A percentile compares a stretch with the other conserved stretches of the same genome.
These are phyloP conservation scores for Coprinellus aureogranulatus DNA, from an alignment of 768 basidiomycete genomes.

Conservation along the genomic window DNA sequence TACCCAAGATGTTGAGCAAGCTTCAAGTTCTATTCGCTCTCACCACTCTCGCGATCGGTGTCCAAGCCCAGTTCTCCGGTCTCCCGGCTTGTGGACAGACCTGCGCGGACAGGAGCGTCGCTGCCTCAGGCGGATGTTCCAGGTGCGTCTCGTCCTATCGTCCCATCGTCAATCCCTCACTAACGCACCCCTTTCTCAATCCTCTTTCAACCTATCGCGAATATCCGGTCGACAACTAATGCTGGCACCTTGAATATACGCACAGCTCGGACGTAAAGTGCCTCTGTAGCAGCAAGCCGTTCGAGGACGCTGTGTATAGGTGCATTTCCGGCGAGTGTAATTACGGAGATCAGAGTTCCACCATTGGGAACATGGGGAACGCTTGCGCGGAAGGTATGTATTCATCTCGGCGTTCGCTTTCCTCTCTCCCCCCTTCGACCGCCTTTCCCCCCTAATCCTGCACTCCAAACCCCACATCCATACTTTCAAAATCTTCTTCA, in stretches of 20 bases:
- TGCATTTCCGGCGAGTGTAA: neutral
- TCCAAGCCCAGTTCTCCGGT: too few species aligned
- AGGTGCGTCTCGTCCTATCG: too few species aligned
- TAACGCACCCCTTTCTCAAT: too few species aligned
- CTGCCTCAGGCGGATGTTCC: too few species aligned
- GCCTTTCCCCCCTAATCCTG: neutral
- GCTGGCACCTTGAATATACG: neutral
- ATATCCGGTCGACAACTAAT: neutral
- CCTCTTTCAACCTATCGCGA: too few species aligned
- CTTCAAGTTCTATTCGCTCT: too few species aligned
- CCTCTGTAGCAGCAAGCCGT: neutral
- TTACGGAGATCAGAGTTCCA: neutral
- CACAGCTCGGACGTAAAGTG: neutral
- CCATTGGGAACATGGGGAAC: neutral
- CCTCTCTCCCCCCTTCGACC: neutral
- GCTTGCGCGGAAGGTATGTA: neutral
- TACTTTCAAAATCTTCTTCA: neutral
- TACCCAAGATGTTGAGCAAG: too few species aligned
- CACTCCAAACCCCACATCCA: neutral
- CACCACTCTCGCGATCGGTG: too few species aligned
- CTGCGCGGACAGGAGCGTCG: too few species aligned
- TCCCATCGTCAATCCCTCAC: too few species aligned
- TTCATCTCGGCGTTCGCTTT: neutral
- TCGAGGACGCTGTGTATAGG: neutral
- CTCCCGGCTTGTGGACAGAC: too few species aligned